These are phyloP conservation scores for Leucosporidium creatinivorum DNA, from an alignment of 768 basidiomycete species.

Conservation along the genomic window DNA sequence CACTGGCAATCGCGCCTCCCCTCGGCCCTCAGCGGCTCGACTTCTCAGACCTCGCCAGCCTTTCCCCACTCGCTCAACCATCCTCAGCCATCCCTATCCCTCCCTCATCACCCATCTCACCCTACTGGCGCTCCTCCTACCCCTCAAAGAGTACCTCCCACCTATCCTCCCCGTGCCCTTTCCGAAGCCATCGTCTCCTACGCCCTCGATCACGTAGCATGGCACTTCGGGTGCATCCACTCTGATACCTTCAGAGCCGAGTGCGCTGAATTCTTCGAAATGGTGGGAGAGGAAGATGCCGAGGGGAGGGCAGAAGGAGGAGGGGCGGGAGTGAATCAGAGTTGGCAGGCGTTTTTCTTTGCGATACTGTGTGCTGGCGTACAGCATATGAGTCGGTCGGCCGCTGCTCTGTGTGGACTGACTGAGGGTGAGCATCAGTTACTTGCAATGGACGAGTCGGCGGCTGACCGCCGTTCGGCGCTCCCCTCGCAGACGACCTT, in stretches of 20 bases:
- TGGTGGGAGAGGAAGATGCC: too few species aligned
- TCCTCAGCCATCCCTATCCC: background rate
- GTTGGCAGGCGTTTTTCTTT: constrained; percentile 27
- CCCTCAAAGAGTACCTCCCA: constrained; percentile 6
- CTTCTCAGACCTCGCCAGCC: background rate
- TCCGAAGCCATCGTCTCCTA: constrained; percentile 10
- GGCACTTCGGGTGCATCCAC: constrained; percentile 27
- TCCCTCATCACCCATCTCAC: background rate
- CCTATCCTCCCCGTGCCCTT: background rate
- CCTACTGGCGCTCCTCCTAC: background rate
- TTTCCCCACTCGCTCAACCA: background rate
- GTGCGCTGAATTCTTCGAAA: constrained; percentile 16
- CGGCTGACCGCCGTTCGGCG: background rate
- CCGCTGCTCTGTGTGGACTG: background rate
- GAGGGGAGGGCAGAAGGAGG: constrained; percentile 10
- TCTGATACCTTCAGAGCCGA: constrained; percentile 12
- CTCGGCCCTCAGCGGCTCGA: background rate
- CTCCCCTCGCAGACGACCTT: constrained; percentile 3
- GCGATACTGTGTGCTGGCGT: constrained; percentile 17
- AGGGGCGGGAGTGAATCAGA: constrained; percentile 18
- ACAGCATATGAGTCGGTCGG: constrained; percentile 25
- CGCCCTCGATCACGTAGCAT: constrained; percentile 20
- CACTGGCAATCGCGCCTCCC: background rate
- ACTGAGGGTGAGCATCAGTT: too few species aligned
- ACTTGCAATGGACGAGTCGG: too few species aligned